Percentiles rank a stretch among this genome's conserved stretches.
Conservation (phyloP, 176 grass and related monocot species). For the Areca catechu region DNA sequence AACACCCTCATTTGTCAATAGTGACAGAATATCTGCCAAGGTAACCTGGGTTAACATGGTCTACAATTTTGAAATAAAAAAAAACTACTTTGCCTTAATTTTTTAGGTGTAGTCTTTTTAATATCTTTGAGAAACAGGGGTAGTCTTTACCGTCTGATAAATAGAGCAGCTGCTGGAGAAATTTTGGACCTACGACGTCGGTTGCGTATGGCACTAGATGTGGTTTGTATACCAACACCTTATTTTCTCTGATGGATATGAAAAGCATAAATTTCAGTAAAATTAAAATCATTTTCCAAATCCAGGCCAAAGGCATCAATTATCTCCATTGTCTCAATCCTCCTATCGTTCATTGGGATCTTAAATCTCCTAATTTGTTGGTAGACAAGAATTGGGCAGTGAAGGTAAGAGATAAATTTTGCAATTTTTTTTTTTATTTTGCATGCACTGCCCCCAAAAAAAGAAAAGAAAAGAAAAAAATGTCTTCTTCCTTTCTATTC, state of each 20-base stretch:
- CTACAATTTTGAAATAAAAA: too few species aligned
- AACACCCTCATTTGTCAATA: conserved; percentile 71
- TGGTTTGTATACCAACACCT: conserved; percentile 37
- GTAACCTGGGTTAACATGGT: conserved; percentile 14
- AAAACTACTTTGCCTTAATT: too few species aligned
- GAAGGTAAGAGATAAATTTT: conserved; percentile 50
- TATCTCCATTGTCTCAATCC: conserved; percentile 97
- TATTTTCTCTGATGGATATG: neutral
- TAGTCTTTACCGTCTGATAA: conserved; percentile 71
- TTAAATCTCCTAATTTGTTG: conserved; percentile 93
- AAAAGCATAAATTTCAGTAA: neutral
- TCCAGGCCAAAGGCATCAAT: conserved; percentile 90
- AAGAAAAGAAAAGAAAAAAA: too few species aligned
- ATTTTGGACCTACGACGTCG: conserved; percentile 63
- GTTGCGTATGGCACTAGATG: conserved; percentile 83
- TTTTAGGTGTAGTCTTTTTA: neutral
- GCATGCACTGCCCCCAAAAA: too few species aligned
- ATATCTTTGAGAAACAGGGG: conserved; percentile 44
- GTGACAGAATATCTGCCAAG: conserved; percentile 90
- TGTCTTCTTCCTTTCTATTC: conserved; percentile 1
- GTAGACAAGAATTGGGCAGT: conserved; percentile 94
- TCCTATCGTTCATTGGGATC: conserved; percentile 95
- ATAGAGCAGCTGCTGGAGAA: conserved; percentile 55
- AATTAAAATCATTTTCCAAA: neutral
- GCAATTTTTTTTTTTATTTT: conserved; percentile 1